These are phyloP conservation scores for Aspergillus fijiensis DNA, from an alignment of 2,329 filamentous ascomycete genomes.

Conservation along the genomic window DNA sequence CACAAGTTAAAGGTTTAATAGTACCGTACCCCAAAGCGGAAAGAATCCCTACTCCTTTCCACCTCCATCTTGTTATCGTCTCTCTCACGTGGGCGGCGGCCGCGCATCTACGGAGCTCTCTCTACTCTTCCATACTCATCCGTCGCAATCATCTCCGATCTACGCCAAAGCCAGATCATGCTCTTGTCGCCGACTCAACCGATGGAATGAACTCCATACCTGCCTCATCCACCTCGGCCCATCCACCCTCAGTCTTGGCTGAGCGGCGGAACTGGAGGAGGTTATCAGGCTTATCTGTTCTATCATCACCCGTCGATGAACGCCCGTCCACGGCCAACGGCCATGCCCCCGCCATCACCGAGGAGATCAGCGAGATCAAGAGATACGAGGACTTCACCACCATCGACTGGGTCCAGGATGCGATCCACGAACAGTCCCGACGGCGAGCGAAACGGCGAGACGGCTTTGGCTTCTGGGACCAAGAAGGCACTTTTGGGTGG, in stretches of 20 bases:
- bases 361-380: conserved; percentile 97
- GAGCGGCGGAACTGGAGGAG: conserved; percentile 37
- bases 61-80: background rate
- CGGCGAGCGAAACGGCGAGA: conserved; percentile 73
- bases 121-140: background rate
- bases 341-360: conserved; percentile 70
- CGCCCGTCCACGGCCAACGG: conserved; percentile 57
- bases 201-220: conserved; percentile 46
- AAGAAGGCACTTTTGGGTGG: conserved; percentile 71
- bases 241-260: conserved; percentile 31
- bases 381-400: conserved; percentile 99
- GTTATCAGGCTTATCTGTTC: conserved; percentile 56
- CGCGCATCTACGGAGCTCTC: conserved; percentile 3
- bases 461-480: conserved; percentile 69
- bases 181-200: conserved; percentile 23
- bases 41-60: background rate
- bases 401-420: conserved; percentile 96
- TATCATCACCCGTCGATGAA: conserved; percentile 53
- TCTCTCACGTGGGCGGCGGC: conserved; percentile 21
- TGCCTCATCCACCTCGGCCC: conserved; percentile 32
- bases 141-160: conserved; percentile 7
- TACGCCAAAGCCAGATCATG: conserved; percentile 25
- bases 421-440: conserved; percentile 81
- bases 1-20: background rate
- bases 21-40: background rate